These are phyloP conservation scores for Moesziomyces sp. DNA, from an alignment of 1,284 basidiomycete genomes.

Conservation along the genomic window DNA sequence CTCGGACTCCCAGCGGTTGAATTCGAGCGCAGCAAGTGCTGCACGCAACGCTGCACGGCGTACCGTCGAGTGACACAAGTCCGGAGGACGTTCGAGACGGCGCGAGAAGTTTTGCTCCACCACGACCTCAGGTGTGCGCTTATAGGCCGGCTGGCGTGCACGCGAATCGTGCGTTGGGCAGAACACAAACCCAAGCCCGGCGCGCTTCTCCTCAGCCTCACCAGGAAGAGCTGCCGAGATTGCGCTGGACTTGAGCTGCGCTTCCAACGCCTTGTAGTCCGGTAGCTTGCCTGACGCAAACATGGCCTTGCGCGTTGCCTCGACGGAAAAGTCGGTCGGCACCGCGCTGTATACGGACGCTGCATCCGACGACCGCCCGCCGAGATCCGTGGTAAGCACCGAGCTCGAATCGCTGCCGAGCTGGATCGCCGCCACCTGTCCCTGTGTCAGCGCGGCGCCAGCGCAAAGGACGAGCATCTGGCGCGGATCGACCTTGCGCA, in stretches of 20 bases:
- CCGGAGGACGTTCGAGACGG: conserved; percentile 58
- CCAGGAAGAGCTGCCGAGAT: neutral
- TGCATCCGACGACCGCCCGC: conserved; percentile 7
- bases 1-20: conserved; percentile 60
- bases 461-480: conserved; percentile 63
- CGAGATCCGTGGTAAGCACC: conserved; percentile 14
- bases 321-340: conserved; percentile 34
- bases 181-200: conserved; percentile 52
- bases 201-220: conserved; percentile 30
- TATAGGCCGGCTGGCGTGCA: conserved; percentile 6
- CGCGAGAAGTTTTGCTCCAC: conserved; percentile 59
- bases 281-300: conserved; percentile 41
- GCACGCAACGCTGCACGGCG: conserved; percentile 60
- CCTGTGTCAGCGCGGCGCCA: conserved; percentile 46
- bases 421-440: conserved; percentile 40
- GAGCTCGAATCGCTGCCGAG: conserved; percentile 32
- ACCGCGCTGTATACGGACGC: conserved; percentile 34
- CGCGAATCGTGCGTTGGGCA: conserved; percentile 45
- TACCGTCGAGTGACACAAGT: conserved; percentile 30
- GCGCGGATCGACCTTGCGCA: conserved; percentile 62
- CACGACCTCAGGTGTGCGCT: conserved; percentile 15
- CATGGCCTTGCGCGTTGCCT: conserved; percentile 38
- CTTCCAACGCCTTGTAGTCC: conserved; percentile 42
- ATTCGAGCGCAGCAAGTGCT: conserved; percentile 63
- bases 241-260: conserved; percentile 21